Base-by-base conservation (phyloP, 805 yeast genomes). In the Wickerhamiella lipophila region DNA sequence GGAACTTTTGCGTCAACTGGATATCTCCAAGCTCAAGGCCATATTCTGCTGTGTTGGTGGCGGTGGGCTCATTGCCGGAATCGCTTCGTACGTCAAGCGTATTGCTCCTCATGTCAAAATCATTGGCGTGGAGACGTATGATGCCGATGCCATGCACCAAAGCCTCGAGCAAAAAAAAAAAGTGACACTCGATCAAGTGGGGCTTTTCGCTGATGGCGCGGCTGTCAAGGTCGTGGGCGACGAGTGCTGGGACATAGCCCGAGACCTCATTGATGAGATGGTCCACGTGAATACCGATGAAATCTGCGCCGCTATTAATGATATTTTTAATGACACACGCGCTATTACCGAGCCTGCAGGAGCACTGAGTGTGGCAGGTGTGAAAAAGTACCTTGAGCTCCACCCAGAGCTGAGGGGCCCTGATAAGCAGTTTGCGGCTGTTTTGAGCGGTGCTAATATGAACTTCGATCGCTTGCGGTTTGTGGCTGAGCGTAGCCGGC, bases 201-300 rank as follows among this genome's bases (percentile, higher is more conserved):
- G 99, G n/a, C 70, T 83, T 7, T 92, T 92, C 67, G 98, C 98
- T 19, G 99, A 92, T 64, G 99, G 99, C 63, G 86, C 99, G 9
- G 96, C 98, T 8, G 99, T 92, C 39, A 83, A 79, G 60, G 64
- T 80, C 22, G 72, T 86, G 19, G 99, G 99, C 52, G 83, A 79
- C 52, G 98, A 94, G 66, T 83, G 95, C 11, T 92, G 85, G 72
- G 73, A 92, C 59, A 73, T 89, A 9, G 78, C 87, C 56, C 68
- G 74, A 56, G 77, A 82, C 42, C 74, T 75, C 51, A 84, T 94
- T n/a, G 98, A 92, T 64, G 97, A 86, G 54, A 80, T 88, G 38
- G 79, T 88, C 4, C 70, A 75, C 23, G 96, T 87, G 4, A 74
- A 76, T 60, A 88, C 96, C 11, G 97, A 88, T 65, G 98, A 92